Evolutionary conservation across 179 eudicot species (phyloP).

Genomic region (Sideroxylon spinosum): DNA sequence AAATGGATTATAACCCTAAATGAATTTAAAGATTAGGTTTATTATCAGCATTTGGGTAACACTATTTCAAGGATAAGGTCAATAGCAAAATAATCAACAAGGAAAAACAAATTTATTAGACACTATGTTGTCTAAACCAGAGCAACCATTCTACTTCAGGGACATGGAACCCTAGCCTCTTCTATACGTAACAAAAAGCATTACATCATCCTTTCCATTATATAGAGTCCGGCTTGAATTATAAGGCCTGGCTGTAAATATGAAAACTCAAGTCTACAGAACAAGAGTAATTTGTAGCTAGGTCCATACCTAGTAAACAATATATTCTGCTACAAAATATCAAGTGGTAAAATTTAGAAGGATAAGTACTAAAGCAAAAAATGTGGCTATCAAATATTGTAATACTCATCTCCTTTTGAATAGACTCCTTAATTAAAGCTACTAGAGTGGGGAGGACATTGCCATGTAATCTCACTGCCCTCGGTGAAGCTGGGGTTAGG

Average conservation of each 20-base stretch:
- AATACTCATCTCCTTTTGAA: too few relatives aligned
- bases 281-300: background rate
- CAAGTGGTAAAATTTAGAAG: too few relatives aligned
- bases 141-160: background rate
- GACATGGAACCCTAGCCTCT: slow-evolving; percentile 3
- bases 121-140: background rate
- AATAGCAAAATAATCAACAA: background rate
- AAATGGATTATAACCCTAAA: background rate
- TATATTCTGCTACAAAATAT: too few relatives aligned
- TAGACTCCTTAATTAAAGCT: too few relatives aligned
- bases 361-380: too few relatives aligned
- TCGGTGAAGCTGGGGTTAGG: too few relatives aligned
- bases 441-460: too few relatives aligned
- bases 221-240: background rate
- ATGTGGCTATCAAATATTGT: too few relatives aligned
- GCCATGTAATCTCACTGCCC: too few relatives aligned
- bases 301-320: background rate
- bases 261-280: background rate
- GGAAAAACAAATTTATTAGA: background rate
- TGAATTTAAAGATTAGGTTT: background rate
- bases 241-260: background rate
- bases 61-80: background rate
- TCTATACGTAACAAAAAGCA: background rate
- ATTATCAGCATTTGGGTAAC: background rate
- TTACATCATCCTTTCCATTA: background rate